These are phyloP conservation scores for Chaetoceros tenuissimus DNA, from an alignment of 108 stramenopile genomes.

Conservation along the genomic window DNA sequence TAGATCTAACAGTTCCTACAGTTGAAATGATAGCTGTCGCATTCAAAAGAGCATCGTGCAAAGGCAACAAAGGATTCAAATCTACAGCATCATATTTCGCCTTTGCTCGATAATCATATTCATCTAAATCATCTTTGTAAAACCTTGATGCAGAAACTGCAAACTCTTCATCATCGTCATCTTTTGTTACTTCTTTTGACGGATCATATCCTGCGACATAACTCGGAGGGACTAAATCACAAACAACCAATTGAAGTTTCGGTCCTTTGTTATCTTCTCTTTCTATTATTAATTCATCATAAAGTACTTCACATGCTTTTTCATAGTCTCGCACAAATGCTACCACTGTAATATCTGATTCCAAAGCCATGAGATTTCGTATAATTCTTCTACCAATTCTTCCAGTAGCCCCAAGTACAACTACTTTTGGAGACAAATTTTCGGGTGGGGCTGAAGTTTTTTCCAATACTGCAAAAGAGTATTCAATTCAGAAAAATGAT, in stretches of 20 bases:
- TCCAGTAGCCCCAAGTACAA: slow-evolving; percentile 60
- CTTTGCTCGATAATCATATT: slow-evolving; percentile 25
- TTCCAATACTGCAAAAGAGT: neutral
- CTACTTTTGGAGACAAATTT: slow-evolving; percentile 26
- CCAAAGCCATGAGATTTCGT: slow-evolving; percentile 23
- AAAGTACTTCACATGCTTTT: slow-evolving; percentile 40
- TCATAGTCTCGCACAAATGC: slow-evolving; percentile 48
- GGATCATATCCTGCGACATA: slow-evolving; percentile 27
- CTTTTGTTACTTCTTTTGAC: slow-evolving; percentile 16
- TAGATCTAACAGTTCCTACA: slow-evolving; percentile 42
- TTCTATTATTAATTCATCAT: slow-evolving; percentile 26
- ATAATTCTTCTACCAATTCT: slow-evolving; percentile 48
- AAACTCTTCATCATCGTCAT: slow-evolving; percentile 12
- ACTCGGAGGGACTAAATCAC: slow-evolving; percentile 43
- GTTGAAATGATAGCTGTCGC: slow-evolving; percentile 57
- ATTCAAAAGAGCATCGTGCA: slow-evolving; percentile 34
- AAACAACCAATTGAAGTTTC: slow-evolving; percentile 41
- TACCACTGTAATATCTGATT: slow-evolving; percentile 50
- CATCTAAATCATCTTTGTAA: slow-evolving; percentile 22
- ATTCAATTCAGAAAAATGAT: neutral
- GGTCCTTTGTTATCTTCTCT: slow-evolving; percentile 27
- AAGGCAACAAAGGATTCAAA: neutral
- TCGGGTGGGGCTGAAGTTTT: slow-evolving; percentile 6
- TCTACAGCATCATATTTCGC: slow-evolving; percentile 10
- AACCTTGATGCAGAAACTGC: slow-evolving; percentile 31